Percentiles rank a stretch among this genome's conserved stretches.
These are phyloP conservation scores for Notholithocarpus densiflorus DNA, from an alignment of 306 rosid species.

Conservation along the genomic window DNA sequence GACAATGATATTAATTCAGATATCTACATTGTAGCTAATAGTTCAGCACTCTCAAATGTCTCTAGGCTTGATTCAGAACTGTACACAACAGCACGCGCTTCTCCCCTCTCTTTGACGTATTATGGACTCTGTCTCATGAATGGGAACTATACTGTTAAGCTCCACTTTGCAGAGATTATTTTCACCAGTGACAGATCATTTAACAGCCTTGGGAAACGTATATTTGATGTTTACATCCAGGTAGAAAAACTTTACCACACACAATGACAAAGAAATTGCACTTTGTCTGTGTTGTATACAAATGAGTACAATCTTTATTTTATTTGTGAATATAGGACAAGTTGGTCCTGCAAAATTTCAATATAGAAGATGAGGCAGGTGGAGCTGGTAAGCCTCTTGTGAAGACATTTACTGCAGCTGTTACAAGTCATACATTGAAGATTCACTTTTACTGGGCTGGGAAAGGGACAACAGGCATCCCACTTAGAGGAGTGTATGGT, in stretches of 20 bases:
- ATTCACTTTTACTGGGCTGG: conserved; percentile 93
- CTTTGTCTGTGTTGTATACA: conserved; percentile 7
- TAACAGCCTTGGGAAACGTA: conserved; percentile 61
- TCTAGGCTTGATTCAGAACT: conserved; percentile 41
- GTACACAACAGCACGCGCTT: conserved; percentile 69
- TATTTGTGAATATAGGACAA: conserved; percentile 51
- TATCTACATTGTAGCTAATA: conserved; percentile 54
- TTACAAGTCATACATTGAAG: conserved; percentile 58
- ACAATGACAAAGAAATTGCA: conserved; percentile 8
- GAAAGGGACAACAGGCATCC: conserved; percentile 99
- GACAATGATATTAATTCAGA: conserved; percentile 80
- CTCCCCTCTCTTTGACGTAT: conserved; percentile 86
- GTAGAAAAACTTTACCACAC: conserved; percentile 30
- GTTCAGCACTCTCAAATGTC: conserved; percentile 52
- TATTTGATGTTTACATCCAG: conserved; percentile 86
- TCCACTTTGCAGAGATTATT: conserved; percentile 92
- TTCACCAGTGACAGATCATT: conserved; percentile 57
- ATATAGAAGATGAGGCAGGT: conserved; percentile 75
- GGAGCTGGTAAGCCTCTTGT: conserved; percentile 59
- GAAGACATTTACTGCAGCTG: conserved; percentile 52
- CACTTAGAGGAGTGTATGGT: conserved; percentile 83
- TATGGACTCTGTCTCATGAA: conserved; percentile 80
- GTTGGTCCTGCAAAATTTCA: conserved; percentile 72
- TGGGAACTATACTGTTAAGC: conserved; percentile 72
- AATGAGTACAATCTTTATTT: conserved; percentile 24